A percentile compares a stretch with the other conserved stretches of the same genome.
phyloP scores from a whole-genome alignment of 192 early-diverging fungal species.

The Coemansia sp. region DNA sequence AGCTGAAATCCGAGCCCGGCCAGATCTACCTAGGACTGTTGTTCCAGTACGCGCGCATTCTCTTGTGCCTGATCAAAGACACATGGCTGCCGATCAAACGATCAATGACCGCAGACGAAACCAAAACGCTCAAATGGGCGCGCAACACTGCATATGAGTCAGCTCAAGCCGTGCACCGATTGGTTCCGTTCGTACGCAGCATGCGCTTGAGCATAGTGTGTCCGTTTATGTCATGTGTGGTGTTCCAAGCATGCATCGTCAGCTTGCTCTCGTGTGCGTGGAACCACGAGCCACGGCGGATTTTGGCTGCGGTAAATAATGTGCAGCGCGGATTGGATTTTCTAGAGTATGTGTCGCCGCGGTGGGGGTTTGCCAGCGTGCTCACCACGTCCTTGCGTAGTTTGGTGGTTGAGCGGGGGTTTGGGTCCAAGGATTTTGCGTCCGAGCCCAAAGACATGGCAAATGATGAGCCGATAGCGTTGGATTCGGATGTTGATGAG shows the following conservation, averaged over 20 bases:
- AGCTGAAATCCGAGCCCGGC: constrained; percentile 8
- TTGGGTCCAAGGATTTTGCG: constrained; percentile 12
- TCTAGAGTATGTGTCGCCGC: constrained; percentile 36
- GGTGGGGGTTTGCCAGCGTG: constrained; percentile 40
- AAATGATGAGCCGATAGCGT: not conserved
- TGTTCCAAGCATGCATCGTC: constrained; percentile 48
- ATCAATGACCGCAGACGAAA: constrained; percentile 27
- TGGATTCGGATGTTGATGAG: not conserved
- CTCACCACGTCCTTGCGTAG: constrained; percentile 38
- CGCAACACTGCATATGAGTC: constrained; percentile 26
- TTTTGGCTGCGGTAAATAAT: constrained; percentile 19
- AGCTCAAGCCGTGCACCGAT: constrained; percentile 31
- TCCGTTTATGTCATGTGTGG: constrained; percentile 36
- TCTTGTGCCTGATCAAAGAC: constrained; percentile 48
- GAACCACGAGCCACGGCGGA: constrained; percentile 18
- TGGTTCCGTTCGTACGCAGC: constrained; percentile 41
- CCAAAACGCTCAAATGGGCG: constrained; percentile 25
- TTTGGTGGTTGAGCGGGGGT: constrained; percentile 45
- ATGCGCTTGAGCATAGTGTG: constrained; percentile 35
- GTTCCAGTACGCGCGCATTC: constrained; percentile 35
- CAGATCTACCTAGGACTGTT: constrained; percentile 34
- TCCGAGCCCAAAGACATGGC: not conserved
- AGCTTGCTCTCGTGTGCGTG: constrained; percentile 37
- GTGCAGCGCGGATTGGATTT: constrained; percentile 36
- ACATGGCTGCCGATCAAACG: constrained; percentile 34